Conservation (phyloP, 2,329 filamentous ascomycete genomes). For the Microsporum ferrugineum region DNA sequence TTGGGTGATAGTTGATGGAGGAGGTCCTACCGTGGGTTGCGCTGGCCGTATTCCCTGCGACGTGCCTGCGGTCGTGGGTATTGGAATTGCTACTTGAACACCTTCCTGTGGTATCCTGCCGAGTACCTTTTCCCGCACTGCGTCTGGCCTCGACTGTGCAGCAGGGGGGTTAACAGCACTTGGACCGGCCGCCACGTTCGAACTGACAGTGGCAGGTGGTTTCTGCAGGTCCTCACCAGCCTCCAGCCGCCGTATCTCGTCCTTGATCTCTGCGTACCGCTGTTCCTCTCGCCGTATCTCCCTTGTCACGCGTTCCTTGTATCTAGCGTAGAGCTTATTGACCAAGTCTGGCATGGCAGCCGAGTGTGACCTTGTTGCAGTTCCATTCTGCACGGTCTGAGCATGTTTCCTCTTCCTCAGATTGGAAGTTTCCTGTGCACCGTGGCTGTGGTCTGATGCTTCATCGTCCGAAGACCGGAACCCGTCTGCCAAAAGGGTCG, state of each 20-base stretch:
- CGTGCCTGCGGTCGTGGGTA: neutral
- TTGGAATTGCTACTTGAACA: neutral
- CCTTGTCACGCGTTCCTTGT: slow-evolving; percentile 56
- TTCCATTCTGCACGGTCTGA: slow-evolving; percentile 53
- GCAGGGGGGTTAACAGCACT: neutral
- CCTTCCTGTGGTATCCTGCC: neutral
- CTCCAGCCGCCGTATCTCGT: slow-evolving; percentile 59
- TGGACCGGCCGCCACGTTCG: neutral
- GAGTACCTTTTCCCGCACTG: neutral
- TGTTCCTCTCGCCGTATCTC: slow-evolving; percentile 66
- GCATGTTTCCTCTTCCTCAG: slow-evolving; percentile 65
- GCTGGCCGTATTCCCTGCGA: neutral
- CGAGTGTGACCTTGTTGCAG: slow-evolving; percentile 50
- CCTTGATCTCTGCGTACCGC: slow-evolving; percentile 50
- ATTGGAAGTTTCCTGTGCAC: slow-evolving; percentile 37
- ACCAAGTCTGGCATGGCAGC: slow-evolving; percentile 61
- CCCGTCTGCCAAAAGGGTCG: slow-evolving; percentile 51
- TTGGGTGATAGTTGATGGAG: neutral
- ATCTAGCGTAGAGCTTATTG: slow-evolving; percentile 61
- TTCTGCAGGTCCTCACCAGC: slow-evolving; percentile 20
- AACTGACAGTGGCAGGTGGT: neutral
- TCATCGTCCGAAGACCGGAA: slow-evolving; percentile 4
- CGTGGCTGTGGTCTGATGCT: neutral
- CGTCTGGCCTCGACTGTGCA: neutral
- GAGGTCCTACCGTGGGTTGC: neutral